Conservation (phyloP, 2,329 filamentous ascomycete species). For the Blastomyces percursus region DNA sequence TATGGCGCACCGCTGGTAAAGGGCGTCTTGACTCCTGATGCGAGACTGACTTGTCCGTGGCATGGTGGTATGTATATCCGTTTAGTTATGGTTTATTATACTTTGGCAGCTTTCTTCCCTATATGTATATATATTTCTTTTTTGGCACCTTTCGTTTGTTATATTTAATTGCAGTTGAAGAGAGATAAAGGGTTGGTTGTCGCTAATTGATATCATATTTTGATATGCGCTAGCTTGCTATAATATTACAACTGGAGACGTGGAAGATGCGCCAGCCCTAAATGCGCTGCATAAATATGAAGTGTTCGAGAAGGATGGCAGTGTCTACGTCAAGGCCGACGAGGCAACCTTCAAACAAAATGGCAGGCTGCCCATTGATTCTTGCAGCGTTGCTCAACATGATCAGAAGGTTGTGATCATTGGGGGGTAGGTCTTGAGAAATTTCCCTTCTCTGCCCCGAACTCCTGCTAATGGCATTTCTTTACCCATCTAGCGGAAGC, state of each 20-base stretch:
- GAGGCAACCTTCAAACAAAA: constrained; percentile 67
- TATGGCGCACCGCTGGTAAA: constrained; percentile 85
- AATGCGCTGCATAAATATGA: constrained; percentile 78
- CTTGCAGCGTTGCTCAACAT: constrained; percentile 49
- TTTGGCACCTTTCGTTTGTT: neutral
- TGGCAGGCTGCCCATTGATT: constrained; percentile 61
- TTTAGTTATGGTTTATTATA: neutral
- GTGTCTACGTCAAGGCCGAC: constrained; percentile 73
- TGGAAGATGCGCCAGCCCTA: constrained; percentile 86
- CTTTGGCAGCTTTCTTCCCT: neutral
- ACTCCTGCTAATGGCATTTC: neutral
- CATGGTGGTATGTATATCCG: constrained; percentile 59
- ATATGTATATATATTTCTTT: neutral
- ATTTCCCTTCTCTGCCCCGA: neutral
- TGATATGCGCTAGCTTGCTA: constrained; percentile 61
- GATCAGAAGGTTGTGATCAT: constrained; percentile 69
- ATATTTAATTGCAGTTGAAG: constrained; percentile 5
- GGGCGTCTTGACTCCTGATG: constrained; percentile 70
- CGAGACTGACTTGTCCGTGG: constrained; percentile 87
- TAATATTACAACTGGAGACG: constrained; percentile 75
- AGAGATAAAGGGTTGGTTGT: constrained; percentile 9
- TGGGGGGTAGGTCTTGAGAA: constrained; percentile 46
- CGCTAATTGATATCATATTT: constrained; percentile 9
- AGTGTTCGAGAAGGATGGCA: constrained; percentile 67
- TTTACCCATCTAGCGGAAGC: constrained; percentile 49